Evolutionary conservation across 2,329 filamentous ascomycete species (phyloP).

Genomic region (Dichotomopilus funicola): DNA sequence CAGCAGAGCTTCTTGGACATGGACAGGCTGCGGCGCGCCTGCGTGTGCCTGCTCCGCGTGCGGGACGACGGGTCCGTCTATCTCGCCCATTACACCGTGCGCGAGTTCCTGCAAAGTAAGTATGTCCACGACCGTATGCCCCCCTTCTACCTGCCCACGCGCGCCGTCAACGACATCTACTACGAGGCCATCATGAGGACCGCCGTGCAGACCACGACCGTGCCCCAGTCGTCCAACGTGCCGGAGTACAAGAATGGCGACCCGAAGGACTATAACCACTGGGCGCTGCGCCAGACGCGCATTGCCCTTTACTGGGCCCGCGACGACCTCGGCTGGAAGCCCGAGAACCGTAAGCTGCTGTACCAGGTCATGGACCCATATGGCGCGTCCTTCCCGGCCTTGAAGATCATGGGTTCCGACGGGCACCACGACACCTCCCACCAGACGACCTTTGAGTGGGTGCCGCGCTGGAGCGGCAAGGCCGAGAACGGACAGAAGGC

Average conservation of each 20-base stretch:
- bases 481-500: not conserved
- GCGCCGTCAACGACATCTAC: not conserved
- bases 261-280: not conserved
- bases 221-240: not conserved
- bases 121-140: not conserved
- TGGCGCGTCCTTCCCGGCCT: not conserved
- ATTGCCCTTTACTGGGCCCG: not conserved
- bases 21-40: not conserved
- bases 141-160: not conserved
- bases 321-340: not conserved
- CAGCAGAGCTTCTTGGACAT: not conserved
- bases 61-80: not conserved
- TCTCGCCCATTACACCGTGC: constrained; percentile 18
- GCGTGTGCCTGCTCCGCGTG: not conserved
- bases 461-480: not conserved
- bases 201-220: not conserved
- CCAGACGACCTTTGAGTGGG: constrained; percentile 1
- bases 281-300: not conserved
- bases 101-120: constrained; percentile 12
- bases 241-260: not conserved
- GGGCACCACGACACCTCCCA: not conserved
- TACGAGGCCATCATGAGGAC: not conserved
- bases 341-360: not conserved
- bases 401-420: not conserved
- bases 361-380: constrained; percentile 4